Conservation (phyloP, 441 rosid genomes). For the Populus hybrid region DNA sequence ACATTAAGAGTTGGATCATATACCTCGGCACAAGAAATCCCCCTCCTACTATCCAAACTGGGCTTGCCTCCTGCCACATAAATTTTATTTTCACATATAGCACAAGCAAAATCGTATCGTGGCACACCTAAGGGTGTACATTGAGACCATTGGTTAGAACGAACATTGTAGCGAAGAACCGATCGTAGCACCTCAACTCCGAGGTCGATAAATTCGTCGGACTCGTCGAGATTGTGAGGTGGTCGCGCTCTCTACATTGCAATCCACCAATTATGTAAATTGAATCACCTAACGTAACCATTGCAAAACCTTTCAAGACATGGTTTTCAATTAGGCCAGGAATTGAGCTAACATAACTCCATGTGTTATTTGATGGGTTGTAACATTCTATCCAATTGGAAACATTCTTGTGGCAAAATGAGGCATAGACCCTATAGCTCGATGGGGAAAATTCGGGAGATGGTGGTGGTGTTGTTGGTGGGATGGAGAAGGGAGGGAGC, state of each 20-base stretch:
- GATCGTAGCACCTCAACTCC: conserved; percentile 17
- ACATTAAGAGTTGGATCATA: conserved; percentile 32
- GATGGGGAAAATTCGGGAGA: conserved; percentile 5
- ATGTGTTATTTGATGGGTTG: conserved; percentile 32
- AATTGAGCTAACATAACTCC: conserved; percentile 36
- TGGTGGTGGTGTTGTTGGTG: conserved; percentile 3
- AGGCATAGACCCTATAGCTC: conserved; percentile 22
- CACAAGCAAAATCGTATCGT: conserved; percentile 43
- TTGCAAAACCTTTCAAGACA: conserved; percentile 42
- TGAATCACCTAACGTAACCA: conserved; percentile 33
- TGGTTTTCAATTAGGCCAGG: conserved; percentile 31
- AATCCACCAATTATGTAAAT: conserved; percentile 47
- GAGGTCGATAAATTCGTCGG: conserved; percentile 8
- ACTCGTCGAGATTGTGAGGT: neutral
- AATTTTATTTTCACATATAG: conserved; percentile 27
- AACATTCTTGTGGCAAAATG: conserved; percentile 27
- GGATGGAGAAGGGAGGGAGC: conserved; percentile 18
- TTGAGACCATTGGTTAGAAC: conserved; percentile 28
- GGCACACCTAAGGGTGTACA: conserved; percentile 31
- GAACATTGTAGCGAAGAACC: conserved; percentile 32
- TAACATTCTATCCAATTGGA: conserved; percentile 47
- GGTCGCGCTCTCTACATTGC: conserved; percentile 20
- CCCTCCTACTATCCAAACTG: conserved; percentile 20
- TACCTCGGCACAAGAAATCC: conserved; percentile 35
- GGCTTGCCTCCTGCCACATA: conserved; percentile 54